phyloP scores from a whole-genome alignment of 164 flowering plant species.

The Berberis thunbergii region DNA sequence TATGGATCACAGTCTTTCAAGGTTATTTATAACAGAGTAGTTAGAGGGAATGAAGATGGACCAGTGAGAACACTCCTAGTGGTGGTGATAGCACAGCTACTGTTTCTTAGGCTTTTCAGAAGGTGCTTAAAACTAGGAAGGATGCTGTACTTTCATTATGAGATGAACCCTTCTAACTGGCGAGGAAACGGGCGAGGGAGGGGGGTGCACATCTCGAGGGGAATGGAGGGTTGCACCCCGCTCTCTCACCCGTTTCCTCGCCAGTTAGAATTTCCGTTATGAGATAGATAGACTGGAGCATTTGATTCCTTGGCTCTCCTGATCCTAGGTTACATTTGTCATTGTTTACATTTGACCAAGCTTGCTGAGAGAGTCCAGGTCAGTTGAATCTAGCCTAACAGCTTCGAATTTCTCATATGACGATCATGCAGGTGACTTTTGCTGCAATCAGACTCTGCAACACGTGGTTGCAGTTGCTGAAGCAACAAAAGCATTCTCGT shows the following conservation, averaged over 20 bases:
- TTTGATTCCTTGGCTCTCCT: slow-evolving; percentile 11
- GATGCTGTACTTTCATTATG: slow-evolving; percentile 1
- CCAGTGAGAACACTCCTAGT: slow-evolving; percentile 29
- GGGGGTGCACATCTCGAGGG: no score
- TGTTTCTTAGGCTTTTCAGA: slow-evolving; percentile 15
- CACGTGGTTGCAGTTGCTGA: slow-evolving; percentile 10
- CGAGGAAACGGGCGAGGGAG: no score
- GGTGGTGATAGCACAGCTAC: slow-evolving; percentile 26
- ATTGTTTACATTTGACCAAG: slow-evolving; percentile 11
- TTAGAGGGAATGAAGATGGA: slow-evolving; percentile 64
- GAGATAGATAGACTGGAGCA: slow-evolving; percentile 7
- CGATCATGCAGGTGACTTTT: slow-evolving; percentile 2
- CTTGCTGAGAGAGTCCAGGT: slow-evolving; percentile 16
- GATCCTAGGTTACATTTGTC: slow-evolving; percentile 6
- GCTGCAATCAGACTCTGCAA: slow-evolving; percentile 5
- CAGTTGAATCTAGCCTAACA: slow-evolving; percentile 1
- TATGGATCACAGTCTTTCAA: slow-evolving; percentile 85
- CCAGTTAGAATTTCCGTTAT: no score
- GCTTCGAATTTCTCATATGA: background rate
- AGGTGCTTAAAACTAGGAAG: slow-evolving; percentile 4
- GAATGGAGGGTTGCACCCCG: no score
- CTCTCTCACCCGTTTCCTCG: no score
- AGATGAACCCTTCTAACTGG: no score
- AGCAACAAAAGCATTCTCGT: slow-evolving; percentile 7
- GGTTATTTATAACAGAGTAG: slow-evolving; percentile 68